Evolutionary conservation across 2,329 filamentous ascomycete species (phyloP).

Genomic region (Alternaria incomplexa): DNA sequence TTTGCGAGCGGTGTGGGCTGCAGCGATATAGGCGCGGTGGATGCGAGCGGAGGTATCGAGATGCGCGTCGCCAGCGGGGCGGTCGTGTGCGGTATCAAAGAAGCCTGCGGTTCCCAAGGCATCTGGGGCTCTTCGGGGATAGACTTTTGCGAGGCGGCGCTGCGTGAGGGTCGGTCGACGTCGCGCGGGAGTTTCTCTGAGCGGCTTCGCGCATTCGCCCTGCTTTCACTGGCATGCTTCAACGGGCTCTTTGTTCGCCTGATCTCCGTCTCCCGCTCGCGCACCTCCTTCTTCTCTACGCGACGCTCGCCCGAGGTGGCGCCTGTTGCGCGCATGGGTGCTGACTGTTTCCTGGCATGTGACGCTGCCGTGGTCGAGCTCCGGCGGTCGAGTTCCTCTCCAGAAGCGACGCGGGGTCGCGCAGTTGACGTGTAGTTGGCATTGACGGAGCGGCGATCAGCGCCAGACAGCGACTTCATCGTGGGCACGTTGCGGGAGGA

Average conservation of each 20-base stretch:
- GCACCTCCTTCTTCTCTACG: constrained; percentile 44
- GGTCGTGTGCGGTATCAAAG: constrained; percentile 71
- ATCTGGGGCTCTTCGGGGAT: constrained; percentile 38
- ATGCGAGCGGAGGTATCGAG: constrained; percentile 66
- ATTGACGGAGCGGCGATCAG: constrained; percentile 42
- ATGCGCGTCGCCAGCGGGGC: constrained; percentile 75
- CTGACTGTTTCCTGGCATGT: constrained; percentile 39
- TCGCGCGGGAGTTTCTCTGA: constrained; percentile 39
- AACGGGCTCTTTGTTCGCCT: constrained; percentile 46
- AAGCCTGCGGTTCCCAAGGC: constrained; percentile 81
- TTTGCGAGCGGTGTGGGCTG: constrained; percentile 72
- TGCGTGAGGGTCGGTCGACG: constrained; percentile 30
- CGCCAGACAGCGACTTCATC: constrained; percentile 35
- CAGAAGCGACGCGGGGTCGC: constrained; percentile 47
- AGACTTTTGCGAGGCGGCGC: constrained; percentile 25
- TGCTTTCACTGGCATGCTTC: constrained; percentile 43
- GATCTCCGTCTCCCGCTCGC: constrained; percentile 44
- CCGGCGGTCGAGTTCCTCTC: constrained; percentile 40
- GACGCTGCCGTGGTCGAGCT: constrained; percentile 30
- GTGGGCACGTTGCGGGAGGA: constrained; percentile 41
- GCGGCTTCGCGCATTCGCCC: constrained; percentile 41
- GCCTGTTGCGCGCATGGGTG: constrained; percentile 20
- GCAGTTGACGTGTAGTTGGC: constrained; percentile 40
- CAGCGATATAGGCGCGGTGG: constrained; percentile 71
- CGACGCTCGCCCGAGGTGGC: constrained; percentile 36